Percentiles rank a stretch among this genome's conserved stretches.
These are phyloP conservation scores for Linderniella brevidens DNA, from an alignment of 257 asterid species.

Conservation along the genomic window DNA sequence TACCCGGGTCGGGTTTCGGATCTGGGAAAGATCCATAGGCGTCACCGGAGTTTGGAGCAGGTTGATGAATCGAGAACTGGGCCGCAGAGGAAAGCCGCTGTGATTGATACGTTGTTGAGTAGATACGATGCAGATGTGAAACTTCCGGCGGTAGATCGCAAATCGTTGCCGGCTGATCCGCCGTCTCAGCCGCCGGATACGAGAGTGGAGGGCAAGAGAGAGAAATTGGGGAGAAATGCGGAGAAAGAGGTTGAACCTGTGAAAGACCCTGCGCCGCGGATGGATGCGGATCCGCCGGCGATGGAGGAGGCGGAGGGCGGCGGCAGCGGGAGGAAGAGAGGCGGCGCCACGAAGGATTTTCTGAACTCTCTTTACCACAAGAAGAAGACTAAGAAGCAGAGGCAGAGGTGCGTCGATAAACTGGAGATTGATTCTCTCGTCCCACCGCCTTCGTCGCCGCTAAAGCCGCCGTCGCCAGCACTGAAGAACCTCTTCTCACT, in stretches of 20 bases:
- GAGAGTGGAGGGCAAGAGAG: conserved; percentile 20
- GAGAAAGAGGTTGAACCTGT: conserved; percentile 15
- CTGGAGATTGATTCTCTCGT: conserved; percentile 54
- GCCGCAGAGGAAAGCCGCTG: conserved; percentile 15
- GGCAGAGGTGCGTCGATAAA: conserved; percentile 56
- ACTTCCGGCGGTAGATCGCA: conserved; percentile 3
- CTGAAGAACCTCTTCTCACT: conserved; percentile 40
- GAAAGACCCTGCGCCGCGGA: conserved; percentile 18
- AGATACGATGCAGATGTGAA: conserved; percentile 12
- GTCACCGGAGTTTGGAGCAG: conserved; percentile 53
- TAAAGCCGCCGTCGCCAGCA: conserved; percentile 46
- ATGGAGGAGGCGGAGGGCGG: conserved; percentile 27
- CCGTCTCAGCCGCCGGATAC: conserved; percentile 8
- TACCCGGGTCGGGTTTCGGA: conserved; percentile 23
- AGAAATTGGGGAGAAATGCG: conserved; percentile 22
- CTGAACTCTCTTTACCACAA: conserved; percentile 55
- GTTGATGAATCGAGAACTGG: conserved; percentile 14
- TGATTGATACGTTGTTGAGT: conserved; percentile 28
- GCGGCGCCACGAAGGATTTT: conserved; percentile 61
- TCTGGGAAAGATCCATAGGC: conserved; percentile 27
- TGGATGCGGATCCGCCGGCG: conserved; percentile 32
- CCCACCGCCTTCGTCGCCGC: conserved; percentile 32
- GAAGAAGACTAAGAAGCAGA: conserved; percentile 47
- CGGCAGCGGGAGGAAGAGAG: conserved; percentile 35
- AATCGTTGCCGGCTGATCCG: conserved; percentile 7